phyloP scores from a whole-genome alignment of 208 protist species.

The Leishmania gerbilli region DNA sequence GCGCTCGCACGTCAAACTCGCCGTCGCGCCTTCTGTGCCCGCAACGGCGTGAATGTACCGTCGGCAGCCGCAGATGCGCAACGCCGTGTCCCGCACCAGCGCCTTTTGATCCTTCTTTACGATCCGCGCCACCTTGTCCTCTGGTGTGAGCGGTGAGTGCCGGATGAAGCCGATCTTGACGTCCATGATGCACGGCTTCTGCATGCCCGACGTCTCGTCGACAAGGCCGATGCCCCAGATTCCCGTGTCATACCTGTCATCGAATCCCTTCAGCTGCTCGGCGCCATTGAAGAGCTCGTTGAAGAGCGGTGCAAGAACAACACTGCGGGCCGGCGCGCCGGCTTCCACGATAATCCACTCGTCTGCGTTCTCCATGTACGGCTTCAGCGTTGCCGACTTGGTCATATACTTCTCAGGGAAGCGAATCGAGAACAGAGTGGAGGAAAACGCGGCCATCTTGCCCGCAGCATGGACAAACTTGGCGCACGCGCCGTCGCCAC shows the following conservation, averaged over 20 bases:
- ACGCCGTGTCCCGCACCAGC: constrained; percentile 38
- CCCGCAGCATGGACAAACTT: constrained; percentile 27
- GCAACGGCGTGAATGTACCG: constrained; percentile 11
- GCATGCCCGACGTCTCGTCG: constrained; percentile 54
- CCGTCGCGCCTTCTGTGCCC: neutral
- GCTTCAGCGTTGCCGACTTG: constrained; percentile 19
- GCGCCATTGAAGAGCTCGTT: constrained; percentile 38
- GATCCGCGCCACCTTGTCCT: constrained; percentile 55
- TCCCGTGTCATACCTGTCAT: constrained; percentile 40
- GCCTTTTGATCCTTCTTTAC: constrained; percentile 43
- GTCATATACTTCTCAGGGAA: constrained; percentile 28
- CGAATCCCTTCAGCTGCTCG: constrained; percentile 31
- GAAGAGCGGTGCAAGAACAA: constrained; percentile 32
- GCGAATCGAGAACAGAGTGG: constrained; percentile 26
- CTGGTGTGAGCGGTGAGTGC: constrained; percentile 64
- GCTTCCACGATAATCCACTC: constrained; percentile 47
- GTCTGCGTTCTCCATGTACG: neutral
- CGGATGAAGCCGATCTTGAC: constrained; percentile 77
- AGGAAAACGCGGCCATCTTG: constrained; percentile 19
- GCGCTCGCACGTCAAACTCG: constrained; percentile 19
- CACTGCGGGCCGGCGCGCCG: constrained; percentile 11
- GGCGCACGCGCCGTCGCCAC: constrained; percentile 5
- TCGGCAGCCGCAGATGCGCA: constrained; percentile 64
- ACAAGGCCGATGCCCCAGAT: constrained; percentile 62
- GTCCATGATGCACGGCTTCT: constrained; percentile 63